Evolutionary conservation across 176 grass and related monocot genomes (phyloP).

Genomic region (Rhynchospora breviuscula): DNA sequence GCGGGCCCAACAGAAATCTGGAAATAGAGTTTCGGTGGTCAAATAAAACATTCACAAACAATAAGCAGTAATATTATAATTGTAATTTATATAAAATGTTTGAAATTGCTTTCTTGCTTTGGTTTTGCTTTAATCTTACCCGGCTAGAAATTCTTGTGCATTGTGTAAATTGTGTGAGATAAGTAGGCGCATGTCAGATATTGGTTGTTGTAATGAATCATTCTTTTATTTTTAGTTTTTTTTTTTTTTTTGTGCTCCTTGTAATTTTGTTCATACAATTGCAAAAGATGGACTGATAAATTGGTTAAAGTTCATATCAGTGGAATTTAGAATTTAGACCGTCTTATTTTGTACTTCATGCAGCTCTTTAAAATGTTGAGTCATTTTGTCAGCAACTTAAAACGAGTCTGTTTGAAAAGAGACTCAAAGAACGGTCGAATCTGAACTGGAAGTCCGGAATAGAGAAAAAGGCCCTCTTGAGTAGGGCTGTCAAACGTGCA

Average conservation of each 20-base stretch:
- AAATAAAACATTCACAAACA: conserved; percentile 47
- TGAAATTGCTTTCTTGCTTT: conserved; percentile 14
- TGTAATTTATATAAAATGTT: conserved; percentile 22
- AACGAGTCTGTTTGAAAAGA: neutral
- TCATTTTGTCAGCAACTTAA: neutral
- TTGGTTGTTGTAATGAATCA: conserved; percentile 20
- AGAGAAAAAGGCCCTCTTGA: too few relatives aligned
- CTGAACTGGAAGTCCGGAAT: neutral
- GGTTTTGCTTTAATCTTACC: conserved; percentile 18
- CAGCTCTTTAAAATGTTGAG: neutral
- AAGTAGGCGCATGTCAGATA: conserved; percentile 16
- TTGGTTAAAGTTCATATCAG: neutral
- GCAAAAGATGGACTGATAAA: neutral
- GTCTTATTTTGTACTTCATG: neutral
- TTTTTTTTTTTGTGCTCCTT: neutral
- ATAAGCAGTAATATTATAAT: neutral
- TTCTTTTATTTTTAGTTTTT: conserved; percentile 8
- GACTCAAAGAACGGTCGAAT: neutral
- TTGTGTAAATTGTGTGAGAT: conserved; percentile 34
- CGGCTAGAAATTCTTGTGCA: conserved; percentile 27
- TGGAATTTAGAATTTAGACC: neutral
- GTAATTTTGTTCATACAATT: neutral
- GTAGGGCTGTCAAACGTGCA: too few relatives aligned
- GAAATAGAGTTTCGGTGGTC: conserved; percentile 99
- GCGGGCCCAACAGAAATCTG: conserved; percentile 74